Evolutionary conservation across 1,284 basidiomycete genomes (phyloP).

Genomic region (Cutaneotrichosporon sp.): DNA sequence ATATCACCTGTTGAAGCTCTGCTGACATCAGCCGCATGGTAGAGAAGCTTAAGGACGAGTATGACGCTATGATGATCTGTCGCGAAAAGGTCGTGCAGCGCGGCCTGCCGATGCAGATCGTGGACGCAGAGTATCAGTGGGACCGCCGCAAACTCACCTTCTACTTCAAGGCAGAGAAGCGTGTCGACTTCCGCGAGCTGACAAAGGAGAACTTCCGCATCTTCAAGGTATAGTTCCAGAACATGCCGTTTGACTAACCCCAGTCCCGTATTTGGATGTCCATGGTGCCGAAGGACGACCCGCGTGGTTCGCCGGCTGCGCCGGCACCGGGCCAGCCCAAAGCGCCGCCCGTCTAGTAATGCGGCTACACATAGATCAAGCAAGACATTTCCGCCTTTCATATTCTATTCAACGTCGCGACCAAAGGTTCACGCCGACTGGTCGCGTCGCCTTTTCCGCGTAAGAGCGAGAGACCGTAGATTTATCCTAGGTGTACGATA

Average conservation of each 20-base stretch:
- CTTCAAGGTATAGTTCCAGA: slow-evolving; percentile 32
- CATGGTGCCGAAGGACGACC: slow-evolving; percentile 41
- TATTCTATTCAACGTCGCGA: neutral
- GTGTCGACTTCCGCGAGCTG: slow-evolving; percentile 95
- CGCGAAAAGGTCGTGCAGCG: slow-evolving; percentile 85
- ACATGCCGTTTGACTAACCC: neutral
- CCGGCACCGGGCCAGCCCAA: neutral
- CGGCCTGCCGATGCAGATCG: slow-evolving; percentile 94
- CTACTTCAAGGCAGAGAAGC: slow-evolving; percentile 91
- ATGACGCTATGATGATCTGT: slow-evolving; percentile 85
- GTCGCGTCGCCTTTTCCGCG: neutral
- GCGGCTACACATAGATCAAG: slow-evolving; percentile 17
- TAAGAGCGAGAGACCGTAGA: slow-evolving; percentile 6
- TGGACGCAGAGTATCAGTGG: slow-evolving; percentile 98
- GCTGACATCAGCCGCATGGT: slow-evolving; percentile 59
- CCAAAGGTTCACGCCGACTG: no score
- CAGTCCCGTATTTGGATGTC: slow-evolving; percentile 46
- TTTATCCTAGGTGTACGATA: slow-evolving; percentile 4
- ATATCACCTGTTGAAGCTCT: neutral
- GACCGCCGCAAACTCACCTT: slow-evolving; percentile 96
- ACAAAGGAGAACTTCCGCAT: slow-evolving; percentile 48
- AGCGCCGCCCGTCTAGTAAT: slow-evolving; percentile 6
- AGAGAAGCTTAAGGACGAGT: slow-evolving; percentile 81
- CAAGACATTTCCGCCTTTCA: slow-evolving; percentile 5
- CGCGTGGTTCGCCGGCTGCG: slow-evolving; percentile 3